Evolutionary conservation across 2,329 filamentous ascomycete species (phyloP), one percentile per base, ranked within the genome.

Genomic region (Aspergillus fischeri): DNA sequence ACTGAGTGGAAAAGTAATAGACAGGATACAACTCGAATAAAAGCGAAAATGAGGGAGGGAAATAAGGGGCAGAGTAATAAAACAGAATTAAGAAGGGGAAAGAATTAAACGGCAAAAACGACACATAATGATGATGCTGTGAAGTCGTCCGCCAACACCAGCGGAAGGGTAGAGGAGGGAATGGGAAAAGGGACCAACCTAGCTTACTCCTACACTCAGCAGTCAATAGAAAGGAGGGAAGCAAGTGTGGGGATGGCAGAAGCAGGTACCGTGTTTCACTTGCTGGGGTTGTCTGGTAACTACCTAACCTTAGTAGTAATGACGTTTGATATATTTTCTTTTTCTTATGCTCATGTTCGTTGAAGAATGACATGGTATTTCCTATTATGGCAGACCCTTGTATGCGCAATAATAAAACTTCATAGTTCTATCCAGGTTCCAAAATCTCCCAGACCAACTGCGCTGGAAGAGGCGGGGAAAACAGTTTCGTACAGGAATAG

Each of bases 191-290:
- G 35, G 56, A 56, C 21, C 44, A 29, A 50, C 38, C 47, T 48
- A 20, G 52, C 55, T 54, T 54, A 56, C 56, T 59, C 48, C 57
- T 60, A 56, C 58, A 59, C 58, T 27, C 47, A 51, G 55, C 20
- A 51, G 28, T 8, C n/a, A 51, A 53, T 8, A 45, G 42, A 45
- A 45, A 3, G 21, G 42, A 49, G 29, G 32, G 49, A 58, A 50
- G 50, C 52, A 53, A 28, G 58, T 49, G 58, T 49, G 51, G 59
- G 62, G 60, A 53, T 59, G 53, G 53, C 54, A 64, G 55, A 64
- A 64, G 62, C 62, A 64, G 62, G 62, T 63, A 64, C 62, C 60
- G 59, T 57, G 60, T 64, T 63, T 63, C 59, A 60, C 53, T 61
- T 49, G 29, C 41, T 28, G 51, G 58, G 51, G 60, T 49, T 56